phyloP scores from a whole-genome alignment of 2,329 filamentous ascomycete genomes.

The Exophiala aquamarina region DNA sequence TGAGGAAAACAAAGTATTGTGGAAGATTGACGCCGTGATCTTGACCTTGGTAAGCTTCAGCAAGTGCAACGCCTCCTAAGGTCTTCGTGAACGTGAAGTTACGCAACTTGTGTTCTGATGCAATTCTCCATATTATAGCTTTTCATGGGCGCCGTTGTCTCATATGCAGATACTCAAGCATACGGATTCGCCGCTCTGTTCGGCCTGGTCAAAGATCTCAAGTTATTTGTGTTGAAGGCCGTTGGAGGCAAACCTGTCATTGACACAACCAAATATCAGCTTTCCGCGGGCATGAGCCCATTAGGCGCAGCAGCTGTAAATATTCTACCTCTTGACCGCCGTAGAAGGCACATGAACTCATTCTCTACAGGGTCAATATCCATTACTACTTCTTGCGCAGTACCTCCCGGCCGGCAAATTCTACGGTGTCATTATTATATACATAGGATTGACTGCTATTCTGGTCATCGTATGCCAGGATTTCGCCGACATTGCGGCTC shows the following conservation, averaged over 20 bases:
- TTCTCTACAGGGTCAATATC: conserved; percentile 7
- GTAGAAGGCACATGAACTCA: no score
- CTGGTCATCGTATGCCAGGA: conserved; percentile 10
- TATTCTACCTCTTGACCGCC: background rate
- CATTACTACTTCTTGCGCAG: conserved; percentile 8
- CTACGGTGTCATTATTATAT: conserved; percentile 1
- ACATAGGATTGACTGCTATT: conserved; percentile 6
- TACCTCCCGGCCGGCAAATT: conserved; percentile 7
- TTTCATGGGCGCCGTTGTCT: conserved; percentile 7
- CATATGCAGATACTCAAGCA: conserved; percentile 11
- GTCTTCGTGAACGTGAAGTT: no score
- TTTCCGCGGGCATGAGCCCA: conserved; percentile 6
- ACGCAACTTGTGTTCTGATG: background rate
- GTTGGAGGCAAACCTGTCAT: conserved; percentile 1
- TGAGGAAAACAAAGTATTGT: conserved; percentile 9
- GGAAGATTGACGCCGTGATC: conserved; percentile 12
- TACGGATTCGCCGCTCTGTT: conserved; percentile 14
- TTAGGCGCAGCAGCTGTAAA: conserved; percentile 7
- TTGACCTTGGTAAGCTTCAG: conserved; percentile 10
- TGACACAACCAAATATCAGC: conserved; percentile 9
- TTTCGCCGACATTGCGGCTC: conserved; percentile 9
- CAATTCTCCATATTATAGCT: background rate
- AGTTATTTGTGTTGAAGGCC: conserved; percentile 8
- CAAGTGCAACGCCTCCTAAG: background rate
- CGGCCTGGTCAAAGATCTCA: conserved; percentile 11